phyloP scores from a whole-genome alignment of 306 rosid species.

The Datisca glomerata region DNA sequence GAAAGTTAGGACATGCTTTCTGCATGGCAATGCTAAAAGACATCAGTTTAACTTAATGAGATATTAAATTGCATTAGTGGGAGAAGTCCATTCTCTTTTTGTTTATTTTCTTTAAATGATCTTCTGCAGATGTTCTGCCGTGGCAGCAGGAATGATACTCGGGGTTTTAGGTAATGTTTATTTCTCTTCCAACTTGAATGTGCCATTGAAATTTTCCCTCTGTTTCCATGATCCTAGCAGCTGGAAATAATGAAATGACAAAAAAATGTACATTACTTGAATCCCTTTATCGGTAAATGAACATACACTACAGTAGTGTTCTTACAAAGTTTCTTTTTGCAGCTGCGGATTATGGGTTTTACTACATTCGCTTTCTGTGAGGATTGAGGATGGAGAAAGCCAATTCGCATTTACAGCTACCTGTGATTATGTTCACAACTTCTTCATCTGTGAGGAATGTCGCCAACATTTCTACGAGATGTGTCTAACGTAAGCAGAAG shows the following conservation, averaged over 20 bases:
- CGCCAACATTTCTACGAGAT: conserved; percentile 75
- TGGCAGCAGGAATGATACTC: conserved; percentile 73
- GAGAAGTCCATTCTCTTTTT: too few species aligned
- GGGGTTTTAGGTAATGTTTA: conserved; percentile 83
- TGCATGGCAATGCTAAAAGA: too few species aligned
- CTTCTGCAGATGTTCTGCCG: conserved; percentile 79
- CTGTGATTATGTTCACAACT: conserved; percentile 79
- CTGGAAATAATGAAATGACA: too few species aligned
- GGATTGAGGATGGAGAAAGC: conserved; percentile 87
- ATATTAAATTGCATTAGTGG: too few species aligned
- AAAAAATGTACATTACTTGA: too few species aligned
- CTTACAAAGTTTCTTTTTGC: conserved; percentile 12
- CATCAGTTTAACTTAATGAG: too few species aligned
- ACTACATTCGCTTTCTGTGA: conserved; percentile 82
- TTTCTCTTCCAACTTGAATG: conserved; percentile 7
- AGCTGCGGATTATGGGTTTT: conserved; percentile 99
- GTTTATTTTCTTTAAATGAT: too few species aligned
- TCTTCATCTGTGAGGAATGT: conserved; percentile 96
- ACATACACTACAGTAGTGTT: too few species aligned
- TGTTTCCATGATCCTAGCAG: too few species aligned
- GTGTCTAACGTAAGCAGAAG: conserved; percentile 81
- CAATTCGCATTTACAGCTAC: conserved; percentile 62
- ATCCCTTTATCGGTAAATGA: too few species aligned
- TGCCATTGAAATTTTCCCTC: too few species aligned
- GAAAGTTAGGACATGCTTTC: too few species aligned